Base-by-base conservation (phyloP, 1,284 basidiomycete genomes). In the Neolentinus lepideus region DNA sequence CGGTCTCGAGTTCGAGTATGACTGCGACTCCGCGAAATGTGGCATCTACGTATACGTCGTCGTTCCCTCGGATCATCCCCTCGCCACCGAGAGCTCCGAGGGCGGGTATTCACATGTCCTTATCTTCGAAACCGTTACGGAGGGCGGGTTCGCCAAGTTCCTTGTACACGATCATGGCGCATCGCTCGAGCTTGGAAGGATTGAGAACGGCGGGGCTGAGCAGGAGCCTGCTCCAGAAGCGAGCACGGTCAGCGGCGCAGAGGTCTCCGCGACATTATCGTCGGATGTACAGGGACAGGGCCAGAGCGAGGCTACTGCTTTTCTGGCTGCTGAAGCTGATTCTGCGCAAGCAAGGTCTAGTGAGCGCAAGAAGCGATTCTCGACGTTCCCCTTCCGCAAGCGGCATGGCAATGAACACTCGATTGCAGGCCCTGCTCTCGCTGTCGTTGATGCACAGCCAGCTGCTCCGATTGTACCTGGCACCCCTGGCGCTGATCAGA, bases 1-100 rank as follows among this genome's bases (percentile, higher is more conserved):
- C 63, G 81, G 84, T 16, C 76, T 94, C 56, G 90, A 92, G 67
- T 95, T 95, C 69, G 86, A 88, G 67, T 95, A 88, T 68, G 93
- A 95, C 66, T 91, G 89, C 60, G 91, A 92, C 59, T 85, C 92
- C 0, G 85, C 91, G 11, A 85, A 85, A 62, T 92, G 90, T 64
- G 80, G 78, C 21, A 83, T 95, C 59, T 83, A 84, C 26, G 79
- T 94, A 26, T 78, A 88, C 57, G 83, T 91, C 47, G 73, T 89
- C 46, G 75, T 91, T 0, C 76, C 83, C 1, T 78, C 84, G 12
- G 75, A 77, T 46, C 80, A 85, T 52, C 78, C 79, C 2, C 74
- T 77, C 10, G 66, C 75, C 35, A 72, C 72, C 56, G 71, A 64
- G 56, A 67, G 71, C 54, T n/a, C 24, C 8, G 38, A 43, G n/a